Evolutionary conservation across 495 filamentous ascomycete genomes (phyloP).

Genomic region (Penicillium samsonianum): DNA sequence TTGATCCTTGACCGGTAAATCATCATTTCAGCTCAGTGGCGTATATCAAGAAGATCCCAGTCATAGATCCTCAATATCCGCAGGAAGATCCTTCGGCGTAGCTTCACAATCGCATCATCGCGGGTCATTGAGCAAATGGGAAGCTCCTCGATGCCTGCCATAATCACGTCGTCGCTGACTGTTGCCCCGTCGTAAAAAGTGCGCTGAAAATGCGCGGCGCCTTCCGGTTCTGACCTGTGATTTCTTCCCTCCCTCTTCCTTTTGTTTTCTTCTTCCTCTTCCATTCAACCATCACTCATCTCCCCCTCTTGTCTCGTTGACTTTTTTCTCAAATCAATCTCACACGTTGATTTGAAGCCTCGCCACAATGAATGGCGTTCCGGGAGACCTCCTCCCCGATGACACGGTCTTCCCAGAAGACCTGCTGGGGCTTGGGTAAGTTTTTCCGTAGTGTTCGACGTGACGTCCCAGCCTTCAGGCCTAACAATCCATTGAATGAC

Average conservation of each 20-base stretch:
- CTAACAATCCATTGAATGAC: conserved; percentile 5
- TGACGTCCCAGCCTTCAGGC: not conserved
- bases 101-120: not conserved
- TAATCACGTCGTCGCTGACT: not conserved
- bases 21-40: not conserved
- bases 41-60: not conserved
- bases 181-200: not conserved
- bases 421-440: conserved; percentile 70
- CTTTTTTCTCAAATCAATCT: not conserved
- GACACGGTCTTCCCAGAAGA: conserved; percentile 66
- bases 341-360: not conserved
- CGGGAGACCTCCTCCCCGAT: conserved; percentile 61
- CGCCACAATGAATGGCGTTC: conserved; percentile 67
- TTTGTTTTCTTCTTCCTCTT: conserved; percentile 5
- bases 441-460: not conserved
- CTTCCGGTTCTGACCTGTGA: not conserved
- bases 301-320: not conserved
- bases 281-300: not conserved
- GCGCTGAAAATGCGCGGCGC: not conserved
- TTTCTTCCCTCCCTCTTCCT: not conserved
- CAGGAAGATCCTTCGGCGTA: not conserved
- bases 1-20: not conserved
- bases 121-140: not conserved
- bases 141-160: not conserved
- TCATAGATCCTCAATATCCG: not conserved